Conservation (phyloP, 2,329 filamentous ascomycete genomes). For the Pseudogymnoascus sp. region DNA sequence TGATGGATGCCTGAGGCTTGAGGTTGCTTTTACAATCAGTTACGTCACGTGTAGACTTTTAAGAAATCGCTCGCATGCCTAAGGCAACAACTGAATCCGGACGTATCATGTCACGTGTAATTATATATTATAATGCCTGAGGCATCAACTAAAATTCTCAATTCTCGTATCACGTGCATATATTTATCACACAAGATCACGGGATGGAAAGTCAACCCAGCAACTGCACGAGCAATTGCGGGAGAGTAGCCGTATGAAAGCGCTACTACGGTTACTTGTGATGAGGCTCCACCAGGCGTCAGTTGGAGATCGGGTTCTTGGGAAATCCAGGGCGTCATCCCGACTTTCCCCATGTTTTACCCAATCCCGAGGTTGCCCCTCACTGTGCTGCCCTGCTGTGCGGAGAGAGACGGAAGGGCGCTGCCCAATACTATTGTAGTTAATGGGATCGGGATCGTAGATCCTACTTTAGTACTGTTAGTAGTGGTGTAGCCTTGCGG, state of each 20-base stretch:
- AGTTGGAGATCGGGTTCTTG: neutral
- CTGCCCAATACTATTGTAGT: conserved; percentile 2
- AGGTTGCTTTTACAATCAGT: neutral
- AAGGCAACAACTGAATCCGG: neutral
- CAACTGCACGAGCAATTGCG: neutral
- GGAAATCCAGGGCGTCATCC: neutral
- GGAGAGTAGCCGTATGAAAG: neutral
- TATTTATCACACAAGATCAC: neutral
- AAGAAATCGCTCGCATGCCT: neutral
- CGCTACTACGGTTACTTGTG: neutral
- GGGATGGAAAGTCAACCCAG: neutral
- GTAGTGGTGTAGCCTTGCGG: neutral
- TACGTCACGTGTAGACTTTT: neutral
- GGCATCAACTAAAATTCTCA: neutral
- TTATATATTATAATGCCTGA: neutral
- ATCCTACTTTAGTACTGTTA: neutral
- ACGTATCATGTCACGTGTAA: neutral
- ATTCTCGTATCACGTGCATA: neutral
- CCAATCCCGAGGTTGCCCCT: conserved; percentile 1
- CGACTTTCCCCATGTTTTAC: conserved; percentile 1
- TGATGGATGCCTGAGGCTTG: neutral
- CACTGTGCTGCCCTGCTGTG: neutral
- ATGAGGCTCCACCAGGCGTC: neutral
- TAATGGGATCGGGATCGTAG: conserved; percentile 1
- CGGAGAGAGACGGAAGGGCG: neutral